These are phyloP conservation scores for Ophiostoma himal-ulmi DNA, from an alignment of 2,329 filamentous ascomycete genomes.

Conservation along the genomic window DNA sequence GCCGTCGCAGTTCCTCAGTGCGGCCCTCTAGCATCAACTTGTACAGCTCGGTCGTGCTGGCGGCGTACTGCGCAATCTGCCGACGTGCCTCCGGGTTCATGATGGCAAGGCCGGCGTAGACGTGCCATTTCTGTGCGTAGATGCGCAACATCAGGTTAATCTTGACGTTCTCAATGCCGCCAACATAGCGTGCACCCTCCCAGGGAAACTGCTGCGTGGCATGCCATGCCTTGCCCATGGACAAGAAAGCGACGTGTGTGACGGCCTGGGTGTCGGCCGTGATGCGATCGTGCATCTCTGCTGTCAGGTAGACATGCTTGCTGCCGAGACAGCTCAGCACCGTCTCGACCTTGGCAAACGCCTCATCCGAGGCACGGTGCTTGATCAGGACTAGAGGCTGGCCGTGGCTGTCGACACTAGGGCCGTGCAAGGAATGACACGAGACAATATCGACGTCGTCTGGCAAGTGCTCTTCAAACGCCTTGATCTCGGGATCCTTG, in stretches of 20 bases:
- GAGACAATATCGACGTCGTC: slow-evolving; percentile 87
- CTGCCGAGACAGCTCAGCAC: slow-evolving; percentile 80
- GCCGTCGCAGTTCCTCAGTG: slow-evolving; percentile 61
- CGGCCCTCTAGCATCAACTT: slow-evolving; percentile 93
- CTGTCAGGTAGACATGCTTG: slow-evolving; percentile 80
- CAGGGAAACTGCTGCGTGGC: slow-evolving; percentile 94
- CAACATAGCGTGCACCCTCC: slow-evolving; percentile 92
- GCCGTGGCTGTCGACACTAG: slow-evolving; percentile 77
- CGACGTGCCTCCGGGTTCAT: slow-evolving; percentile 86
- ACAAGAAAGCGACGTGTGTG: slow-evolving; percentile 92
- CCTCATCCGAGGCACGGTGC: slow-evolving; percentile 75
- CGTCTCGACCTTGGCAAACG: slow-evolving; percentile 69
- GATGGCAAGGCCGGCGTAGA: slow-evolving; percentile 95
- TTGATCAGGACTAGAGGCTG: slow-evolving; percentile 78
- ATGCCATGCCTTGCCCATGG: slow-evolving; percentile 97
- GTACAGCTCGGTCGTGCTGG: slow-evolving; percentile 87
- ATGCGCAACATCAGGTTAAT: slow-evolving; percentile 97
- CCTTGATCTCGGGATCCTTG: slow-evolving; percentile 91
- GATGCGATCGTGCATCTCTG: slow-evolving; percentile 87
- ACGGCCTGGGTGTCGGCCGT: slow-evolving; percentile 98
- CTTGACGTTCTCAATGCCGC: slow-evolving; percentile 98
- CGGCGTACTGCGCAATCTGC: slow-evolving; percentile 91
- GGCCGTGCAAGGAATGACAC: slow-evolving; percentile 93
- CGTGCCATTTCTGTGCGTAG: slow-evolving; percentile 98
- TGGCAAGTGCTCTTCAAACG: slow-evolving; percentile 85